Evolutionary conservation across 1,284 basidiomycete species (phyloP), one percentile per base, ranked within the genome.

Genomic region (Gomphus sp.): DNA sequence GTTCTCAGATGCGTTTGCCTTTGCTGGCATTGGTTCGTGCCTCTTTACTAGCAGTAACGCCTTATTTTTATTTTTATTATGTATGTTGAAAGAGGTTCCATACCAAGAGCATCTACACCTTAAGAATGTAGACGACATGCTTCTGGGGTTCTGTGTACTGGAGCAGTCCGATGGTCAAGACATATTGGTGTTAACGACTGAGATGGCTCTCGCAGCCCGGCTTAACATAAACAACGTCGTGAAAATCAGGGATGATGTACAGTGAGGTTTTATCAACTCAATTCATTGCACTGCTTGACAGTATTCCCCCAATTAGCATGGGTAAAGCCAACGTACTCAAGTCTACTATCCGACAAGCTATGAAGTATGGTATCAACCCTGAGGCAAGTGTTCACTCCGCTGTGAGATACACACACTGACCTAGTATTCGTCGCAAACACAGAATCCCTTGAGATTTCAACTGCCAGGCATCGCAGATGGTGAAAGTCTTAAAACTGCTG

Each of bases 381-480:
- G 51, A 59, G 41, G 50, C 52, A 12, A 10, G 57, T 52, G 3
- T n/a, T 37, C 16, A 14, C n/a, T 31, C 44, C 18, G 31, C 3
- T 49, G 18, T 4, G 6, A 16, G 25, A 16, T 47, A 18, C n/a
- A 56, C 36, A 11, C n/a, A n/a, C 9, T 36, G 39, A 50, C 28
- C 55, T 18, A 4, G 43, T 56, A 22, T 28, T 25, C 9, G 28
- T 34, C 16, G 33, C 16, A 51, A 25, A 61, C 61, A 22, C 64
- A 90, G 80, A 95, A 96, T 67, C 93, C 93, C 12, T 72, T 96
- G 33, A 80, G 85, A 53, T 94, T 95, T 67, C 87, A 86, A 63
- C 84, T 94, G 64, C 87, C 88, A 5, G 84, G 87, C 4, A 85
- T 85, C 57, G 75, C 90, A 12, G 87, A 89, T 58, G 86, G 84